phyloP scores from a whole-genome alignment of 2,329 filamentous ascomycete genomes.

The Sarocladium brachiariae region DNA sequence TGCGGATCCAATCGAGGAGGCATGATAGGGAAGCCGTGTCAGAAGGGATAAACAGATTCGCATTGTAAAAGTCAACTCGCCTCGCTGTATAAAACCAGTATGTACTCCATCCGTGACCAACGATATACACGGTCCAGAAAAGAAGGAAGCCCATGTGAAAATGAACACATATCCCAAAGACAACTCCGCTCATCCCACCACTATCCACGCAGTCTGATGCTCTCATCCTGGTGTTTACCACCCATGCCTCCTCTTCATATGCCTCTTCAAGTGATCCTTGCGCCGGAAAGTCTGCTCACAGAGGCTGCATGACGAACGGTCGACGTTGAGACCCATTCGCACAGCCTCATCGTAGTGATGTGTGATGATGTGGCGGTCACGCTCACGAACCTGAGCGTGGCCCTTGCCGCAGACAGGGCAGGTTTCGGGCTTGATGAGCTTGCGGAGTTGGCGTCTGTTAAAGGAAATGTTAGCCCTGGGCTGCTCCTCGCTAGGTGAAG shows the following conservation, averaged over 20 bases:
- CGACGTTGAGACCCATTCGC: constrained; percentile 5
- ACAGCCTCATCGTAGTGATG: constrained; percentile 8
- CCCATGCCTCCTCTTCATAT: constrained; percentile 6
- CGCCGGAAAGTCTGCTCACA: constrained; percentile 7
- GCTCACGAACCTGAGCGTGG: background rate
- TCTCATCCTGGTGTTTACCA: background rate
- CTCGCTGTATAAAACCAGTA: too few species aligned
- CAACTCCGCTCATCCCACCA: background rate
- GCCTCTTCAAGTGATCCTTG: constrained; percentile 7
- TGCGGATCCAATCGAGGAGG: constrained; percentile 27
- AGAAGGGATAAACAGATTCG: background rate
- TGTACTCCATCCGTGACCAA: background rate
- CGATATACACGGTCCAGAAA: background rate
- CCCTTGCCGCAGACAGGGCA: constrained; percentile 6
- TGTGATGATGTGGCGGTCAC: constrained; percentile 8
- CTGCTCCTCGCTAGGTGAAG: background rate
- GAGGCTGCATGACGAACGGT: background rate
- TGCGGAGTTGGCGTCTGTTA: constrained; percentile 7
- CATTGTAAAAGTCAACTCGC: constrained; percentile 1
- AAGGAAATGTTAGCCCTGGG: background rate
- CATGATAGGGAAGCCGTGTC: background rate
- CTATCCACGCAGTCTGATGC: background rate
- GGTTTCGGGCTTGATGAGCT: constrained; percentile 9
- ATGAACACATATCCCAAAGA: too few species aligned
- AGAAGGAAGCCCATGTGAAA: too few species aligned